Percentiles rank a stretch among this genome's conserved stretches.
Conservation (phyloP, 2,329 filamentous ascomycete species). For the Alternaria hordeiaustralica region DNA sequence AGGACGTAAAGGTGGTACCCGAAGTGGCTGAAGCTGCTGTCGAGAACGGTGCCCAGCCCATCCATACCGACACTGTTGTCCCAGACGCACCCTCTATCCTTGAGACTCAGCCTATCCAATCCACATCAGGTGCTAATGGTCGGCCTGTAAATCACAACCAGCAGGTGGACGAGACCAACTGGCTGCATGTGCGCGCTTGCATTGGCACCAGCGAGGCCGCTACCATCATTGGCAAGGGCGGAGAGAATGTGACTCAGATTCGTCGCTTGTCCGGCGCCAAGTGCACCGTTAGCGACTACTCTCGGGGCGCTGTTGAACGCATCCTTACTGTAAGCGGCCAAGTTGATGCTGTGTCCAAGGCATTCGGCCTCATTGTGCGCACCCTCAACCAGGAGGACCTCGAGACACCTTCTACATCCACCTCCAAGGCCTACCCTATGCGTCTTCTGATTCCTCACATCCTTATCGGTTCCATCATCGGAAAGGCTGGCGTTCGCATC, state of each 20-base stretch:
- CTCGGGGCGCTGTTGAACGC: constrained; percentile 94
- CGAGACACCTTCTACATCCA: constrained; percentile 82
- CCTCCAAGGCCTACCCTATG: constrained; percentile 96
- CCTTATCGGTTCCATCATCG: constrained; percentile 97
- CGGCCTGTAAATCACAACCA: constrained; percentile 55
- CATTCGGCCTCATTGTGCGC: constrained; percentile 96
- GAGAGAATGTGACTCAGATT: constrained; percentile 98
- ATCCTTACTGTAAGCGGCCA: constrained; percentile 96
- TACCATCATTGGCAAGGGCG: constrained; percentile 97
- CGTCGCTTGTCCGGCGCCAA: constrained; percentile 94
- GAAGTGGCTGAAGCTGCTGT: constrained; percentile 38
- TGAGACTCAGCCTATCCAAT: constrained; percentile 66
- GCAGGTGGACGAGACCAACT: constrained; percentile 86
- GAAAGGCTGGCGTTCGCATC: constrained; percentile 93
- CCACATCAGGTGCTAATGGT: constrained; percentile 62
- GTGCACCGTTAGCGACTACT: constrained; percentile 98
- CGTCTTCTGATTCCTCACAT: constrained; percentile 96
- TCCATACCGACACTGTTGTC: constrained; percentile 73
- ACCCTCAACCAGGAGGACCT: constrained; percentile 97
- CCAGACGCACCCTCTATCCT: constrained; percentile 62
- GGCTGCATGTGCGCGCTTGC: constrained; percentile 96
- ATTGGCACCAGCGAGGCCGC: constrained; percentile 98
- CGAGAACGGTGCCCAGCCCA: constrained; percentile 62
- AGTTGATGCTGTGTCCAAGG: constrained; percentile 97
- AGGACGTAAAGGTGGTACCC: constrained; percentile 33